Percentiles rank a stretch among this genome's conserved stretches.
These are phyloP conservation scores for Pseudogymnoascus sp. DNA, from an alignment of 2,329 filamentous ascomycete genomes.

Conservation along the genomic window DNA sequence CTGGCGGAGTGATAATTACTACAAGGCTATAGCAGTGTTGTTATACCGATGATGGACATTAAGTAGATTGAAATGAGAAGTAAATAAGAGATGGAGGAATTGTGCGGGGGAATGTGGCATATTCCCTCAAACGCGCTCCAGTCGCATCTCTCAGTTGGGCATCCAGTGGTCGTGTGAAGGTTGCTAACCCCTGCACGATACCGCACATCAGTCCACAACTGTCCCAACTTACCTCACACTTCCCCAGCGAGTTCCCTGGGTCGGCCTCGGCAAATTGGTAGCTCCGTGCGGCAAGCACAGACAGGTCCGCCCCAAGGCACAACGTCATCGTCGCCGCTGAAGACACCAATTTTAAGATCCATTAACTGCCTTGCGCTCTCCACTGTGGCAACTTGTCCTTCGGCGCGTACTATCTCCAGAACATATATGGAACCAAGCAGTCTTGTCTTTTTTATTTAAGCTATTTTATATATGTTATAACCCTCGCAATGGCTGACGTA, in stretches of 20 bases:
- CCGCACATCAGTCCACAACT: conserved; percentile 2
- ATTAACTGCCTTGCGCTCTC: conserved; percentile 1
- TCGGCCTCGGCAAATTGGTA: background rate
- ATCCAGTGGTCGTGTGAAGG: background rate
- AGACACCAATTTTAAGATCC: conserved; percentile 1
- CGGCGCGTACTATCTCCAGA: conserved; percentile 13
- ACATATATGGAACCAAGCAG: conserved; percentile 9
- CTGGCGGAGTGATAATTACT: background rate
- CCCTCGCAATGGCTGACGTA: conserved; percentile 16
- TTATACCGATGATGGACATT: background rate
- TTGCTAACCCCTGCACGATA: background rate
- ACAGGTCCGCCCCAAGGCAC: conserved; percentile 9
- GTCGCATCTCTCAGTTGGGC: conserved; percentile 2
- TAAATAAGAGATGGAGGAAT: background rate
- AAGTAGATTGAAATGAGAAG: background rate
- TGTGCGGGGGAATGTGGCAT: background rate
- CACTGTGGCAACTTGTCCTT: conserved; percentile 15
- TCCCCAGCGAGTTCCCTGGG: background rate
- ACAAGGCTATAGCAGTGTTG: background rate
- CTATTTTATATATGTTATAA: conserved; percentile 19
- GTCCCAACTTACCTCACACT: background rate
- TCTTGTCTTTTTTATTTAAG: background rate
- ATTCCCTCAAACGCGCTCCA: conserved; percentile 4
- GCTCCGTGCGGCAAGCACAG: background rate
- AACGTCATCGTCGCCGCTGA: conserved; percentile 16